Conservation (phyloP, 345 rosid genomes). For the Dipteronia sinensis region DNA sequence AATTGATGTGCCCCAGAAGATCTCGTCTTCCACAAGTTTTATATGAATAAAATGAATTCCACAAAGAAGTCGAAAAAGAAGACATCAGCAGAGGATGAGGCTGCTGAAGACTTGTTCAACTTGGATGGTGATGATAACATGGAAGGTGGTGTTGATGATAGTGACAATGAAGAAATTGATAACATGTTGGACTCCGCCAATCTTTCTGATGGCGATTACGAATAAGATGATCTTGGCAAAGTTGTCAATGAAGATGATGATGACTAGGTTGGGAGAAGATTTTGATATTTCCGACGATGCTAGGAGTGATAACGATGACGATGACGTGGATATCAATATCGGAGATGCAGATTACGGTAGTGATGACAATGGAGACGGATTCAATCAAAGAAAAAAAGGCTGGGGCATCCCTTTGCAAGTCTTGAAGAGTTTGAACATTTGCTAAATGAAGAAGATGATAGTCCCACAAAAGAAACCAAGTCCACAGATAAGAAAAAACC, state of each 20-base stretch:
- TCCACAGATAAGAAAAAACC: conserved; percentile 29
- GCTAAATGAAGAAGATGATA: conserved; percentile 50
- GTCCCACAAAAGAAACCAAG: conserved; percentile 24
- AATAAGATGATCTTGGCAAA: conserved; percentile 75
- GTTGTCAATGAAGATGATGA: conserved; percentile 73
- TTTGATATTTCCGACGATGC: conserved; percentile 16
- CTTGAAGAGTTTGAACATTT: conserved; percentile 85
- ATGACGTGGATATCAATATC: conserved; percentile 17
- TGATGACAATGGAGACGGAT: conserved; percentile 20
- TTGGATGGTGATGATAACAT: conserved; percentile 52
- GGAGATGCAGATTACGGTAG: conserved; percentile 32
- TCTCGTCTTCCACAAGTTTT: conserved; percentile 91
- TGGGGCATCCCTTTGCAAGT: conserved; percentile 75
- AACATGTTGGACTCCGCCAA: conserved; percentile 71
- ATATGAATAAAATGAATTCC: conserved; percentile 72
- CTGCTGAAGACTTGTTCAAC: conserved; percentile 69
- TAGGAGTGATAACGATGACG: conserved; percentile 15
- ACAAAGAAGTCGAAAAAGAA: conserved; percentile 74
- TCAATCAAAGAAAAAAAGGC: conserved; percentile 40
- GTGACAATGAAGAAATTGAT: conserved; percentile 90
- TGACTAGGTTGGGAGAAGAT: conserved; percentile 64
- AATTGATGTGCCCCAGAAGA: conserved; percentile 93
- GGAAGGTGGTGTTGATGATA: conserved; percentile 69
- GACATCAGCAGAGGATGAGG: conserved; percentile 69
- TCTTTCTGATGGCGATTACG: conserved; percentile 64